These are phyloP conservation scores for Rhododendron molle DNA, from an alignment of 148 eudicot genomes.

Conservation along the genomic window DNA sequence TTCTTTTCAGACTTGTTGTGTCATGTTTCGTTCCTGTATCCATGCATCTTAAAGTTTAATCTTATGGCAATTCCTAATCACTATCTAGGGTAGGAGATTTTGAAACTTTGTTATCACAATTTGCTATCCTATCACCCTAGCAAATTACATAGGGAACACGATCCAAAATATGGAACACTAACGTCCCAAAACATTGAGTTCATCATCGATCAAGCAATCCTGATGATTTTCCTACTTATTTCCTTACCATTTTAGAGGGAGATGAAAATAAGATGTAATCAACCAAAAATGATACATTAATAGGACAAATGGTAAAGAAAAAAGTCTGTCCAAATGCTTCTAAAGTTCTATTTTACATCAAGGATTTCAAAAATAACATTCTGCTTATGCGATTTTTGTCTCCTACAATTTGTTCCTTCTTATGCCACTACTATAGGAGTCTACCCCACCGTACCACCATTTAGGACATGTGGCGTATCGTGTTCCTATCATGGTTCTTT, in stretches of 20 bases:
- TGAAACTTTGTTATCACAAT: not conserved
- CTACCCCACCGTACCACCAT: not conserved
- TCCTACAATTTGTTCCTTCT: not conserved
- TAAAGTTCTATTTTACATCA: not conserved
- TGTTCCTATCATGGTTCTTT: not conserved
- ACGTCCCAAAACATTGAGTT: not conserved
- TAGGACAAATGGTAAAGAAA: not conserved
- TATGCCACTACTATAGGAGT: not conserved
- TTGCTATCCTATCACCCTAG: not conserved
- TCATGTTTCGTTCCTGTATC: not conserved
- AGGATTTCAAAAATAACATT: not conserved
- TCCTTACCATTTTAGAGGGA: not conserved
- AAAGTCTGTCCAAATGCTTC: not conserved
- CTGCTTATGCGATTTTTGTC: not conserved
- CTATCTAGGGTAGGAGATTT: not conserved
- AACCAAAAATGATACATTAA: not conserved
- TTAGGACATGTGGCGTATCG: not conserved
- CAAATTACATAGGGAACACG: not conserved
- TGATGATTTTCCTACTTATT: not conserved
- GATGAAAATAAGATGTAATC: not conserved
- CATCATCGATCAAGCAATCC: not conserved
- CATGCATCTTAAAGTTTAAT: not conserved
- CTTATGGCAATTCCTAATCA: not conserved
- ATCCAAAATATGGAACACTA: not conserved
- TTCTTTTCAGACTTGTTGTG: not conserved